Base-by-base conservation (phyloP, 169 alveolate genomes). In the Cryptosporidium ubiquitum region DNA sequence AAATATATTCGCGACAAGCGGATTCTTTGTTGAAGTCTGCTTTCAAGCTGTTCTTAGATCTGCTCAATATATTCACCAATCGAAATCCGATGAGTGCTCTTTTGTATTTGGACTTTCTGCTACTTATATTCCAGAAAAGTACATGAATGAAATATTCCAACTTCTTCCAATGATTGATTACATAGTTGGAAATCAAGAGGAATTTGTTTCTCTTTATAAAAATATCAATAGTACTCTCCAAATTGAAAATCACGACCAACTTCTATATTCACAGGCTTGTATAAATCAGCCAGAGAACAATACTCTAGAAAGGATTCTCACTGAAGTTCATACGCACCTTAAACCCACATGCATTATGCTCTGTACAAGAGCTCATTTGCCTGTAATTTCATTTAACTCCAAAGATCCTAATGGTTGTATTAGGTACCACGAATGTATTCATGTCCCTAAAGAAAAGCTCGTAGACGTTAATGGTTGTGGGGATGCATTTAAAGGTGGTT, bases 381-480 rank as follows among this genome's bases (percentile, higher is more conserved):
- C 89, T 23, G 44, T 61, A 6, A 64, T 79, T 37, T 79, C 75
- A 40, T 31, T 79, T 2, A 29, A 69, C 35, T 10, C 66, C 23
- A 64, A 42, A 29, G 29, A 42, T 60, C 40, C 55, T 7, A 26
- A 55, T 55, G 18, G 35, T 1, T n/a, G 5, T 9, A 61, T 79
- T 60, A 42, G 26, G 5, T 49, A 79, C 26, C 68, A 79, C 29
- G 69, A 79, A 42, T 79, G 89, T 33, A 79, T 79, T 16, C 18
- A 79, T 37, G 75, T 79, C 3, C 89, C 89, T 20, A 40, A 58
- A 61, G 89, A 79, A 51, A 79, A 26, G 55, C 61, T 61, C 29
- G 51, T 61, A 18, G 89, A 79, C 20, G 68, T 79, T 61, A 79
- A 79, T 64, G 89, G 89, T 1, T 79, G 89, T 61, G 89, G 89